Percentiles rank a stretch among this genome's conserved stretches.
Evolutionary conservation across 768 basidiomycete genomes (phyloP).

Genomic region (Mycena maculata): DNA sequence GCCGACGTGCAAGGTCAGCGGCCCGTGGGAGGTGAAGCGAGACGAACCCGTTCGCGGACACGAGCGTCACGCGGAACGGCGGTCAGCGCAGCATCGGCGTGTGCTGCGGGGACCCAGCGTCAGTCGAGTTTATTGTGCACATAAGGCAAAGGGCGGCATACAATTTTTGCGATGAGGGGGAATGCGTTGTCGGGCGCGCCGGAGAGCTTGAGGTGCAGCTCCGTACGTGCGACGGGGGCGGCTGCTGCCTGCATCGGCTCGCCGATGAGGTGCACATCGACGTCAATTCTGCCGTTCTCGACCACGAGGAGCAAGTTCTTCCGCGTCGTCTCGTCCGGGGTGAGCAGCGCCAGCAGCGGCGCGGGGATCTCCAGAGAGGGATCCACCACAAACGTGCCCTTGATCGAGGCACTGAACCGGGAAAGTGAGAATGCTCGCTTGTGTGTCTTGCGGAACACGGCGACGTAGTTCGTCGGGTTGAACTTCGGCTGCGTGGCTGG

Average conservation of each 20-base stretch:
- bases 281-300: conserved; percentile 54
- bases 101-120: conserved; percentile 39
- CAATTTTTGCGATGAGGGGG: conserved; percentile 53
- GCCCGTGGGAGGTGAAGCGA: conserved; percentile 55
- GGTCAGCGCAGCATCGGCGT: conserved; percentile 49
- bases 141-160: conserved; percentile 34
- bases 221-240: conserved; percentile 38
- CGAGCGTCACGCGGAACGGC: conserved; percentile 48
- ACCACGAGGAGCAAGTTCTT: conserved; percentile 56
- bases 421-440: conserved; percentile 35
- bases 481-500: conserved; percentile 8
- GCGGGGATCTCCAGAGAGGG: conserved; percentile 54
- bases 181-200: conserved; percentile 41
- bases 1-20: conserved; percentile 50
- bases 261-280: conserved; percentile 53
- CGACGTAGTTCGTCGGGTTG: conserved; percentile 47
- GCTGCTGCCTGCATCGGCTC: conserved; percentile 23
- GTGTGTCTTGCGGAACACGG: conserved; percentile 45
- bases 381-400: conserved; percentile 53
- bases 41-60: conserved; percentile 45
- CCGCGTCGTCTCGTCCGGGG: conserved; percentile 40
- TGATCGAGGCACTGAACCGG: conserved; percentile 43
- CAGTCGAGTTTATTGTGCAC: neutral
- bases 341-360: conserved; percentile 47
- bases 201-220: conserved; percentile 47